Evolutionary conservation across 2,329 filamentous ascomycete species (phyloP), one percentile per base, ranked within the genome.

Genomic region (Tolypocladium tundrense): DNA sequence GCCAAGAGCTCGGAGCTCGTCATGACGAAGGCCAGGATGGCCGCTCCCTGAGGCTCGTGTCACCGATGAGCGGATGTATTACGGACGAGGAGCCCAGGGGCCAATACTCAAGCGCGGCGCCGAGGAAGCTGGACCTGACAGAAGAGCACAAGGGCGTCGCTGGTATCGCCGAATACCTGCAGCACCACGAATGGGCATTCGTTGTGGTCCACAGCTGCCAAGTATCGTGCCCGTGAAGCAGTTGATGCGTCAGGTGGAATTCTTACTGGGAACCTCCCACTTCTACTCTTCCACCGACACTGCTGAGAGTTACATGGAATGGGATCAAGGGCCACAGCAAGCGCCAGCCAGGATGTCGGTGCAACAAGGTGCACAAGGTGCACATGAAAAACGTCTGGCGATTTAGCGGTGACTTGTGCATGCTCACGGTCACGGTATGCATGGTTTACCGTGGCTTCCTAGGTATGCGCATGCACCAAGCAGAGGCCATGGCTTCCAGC

Each of bases 1-100:
- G 78, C 77, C 0, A 82, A 83, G 70, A 85, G 82, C 65, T 80
- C 81, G 0, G 82, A 85, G 71, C 68, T 86, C 62, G 77, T 77
- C 40, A 81, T 85, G 71, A 77, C 80, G 66, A 83, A 82, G 71
- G 75, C 79, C 61, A 73, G 75, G 58, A 80, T 84, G 78, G 75
- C 75, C 13, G 72, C 72, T 9, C 76, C 77, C 11, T 77, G 67
- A 67, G 33, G 10, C 6, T 11, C 33, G n/a, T 35, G 31, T 21
- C 48, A 14, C 33, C 9, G 10, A 7, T 9, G 7, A 13, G 11
- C 4, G 19, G 4, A n/a, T 13, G 6, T 14, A 14, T 9, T 19
- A 33, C 11, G 7, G 31, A 52, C 10, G 5, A 35, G 4, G 4
- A 4, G 31, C 31, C 31, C 4, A 6, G 10, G 6, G 31, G 19